Conservation (phyloP, 305 asterid genomes). For the Rubia balearica region DNA sequence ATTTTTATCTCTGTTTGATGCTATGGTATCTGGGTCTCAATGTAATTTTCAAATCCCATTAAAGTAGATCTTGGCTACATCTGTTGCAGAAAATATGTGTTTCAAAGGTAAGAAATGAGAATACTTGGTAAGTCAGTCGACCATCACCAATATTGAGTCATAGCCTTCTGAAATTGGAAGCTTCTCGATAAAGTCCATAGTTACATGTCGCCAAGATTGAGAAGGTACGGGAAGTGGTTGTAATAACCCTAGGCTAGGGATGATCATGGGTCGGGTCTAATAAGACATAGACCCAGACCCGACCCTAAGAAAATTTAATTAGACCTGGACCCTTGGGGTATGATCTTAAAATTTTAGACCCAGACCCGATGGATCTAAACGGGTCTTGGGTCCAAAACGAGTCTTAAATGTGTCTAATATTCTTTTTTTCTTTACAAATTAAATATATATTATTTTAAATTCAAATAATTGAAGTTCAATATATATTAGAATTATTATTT, state of each 20-base stretch:
- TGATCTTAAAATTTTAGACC: no score
- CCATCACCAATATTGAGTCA: background rate
- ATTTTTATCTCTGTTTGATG: background rate
- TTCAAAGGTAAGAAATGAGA: background rate
- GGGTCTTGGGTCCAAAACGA: no score
- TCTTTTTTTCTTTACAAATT: no score
- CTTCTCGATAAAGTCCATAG: background rate
- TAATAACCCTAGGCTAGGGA: background rate
- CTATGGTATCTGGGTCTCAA: background rate
- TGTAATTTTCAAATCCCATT: background rate
- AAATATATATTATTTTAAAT: no score
- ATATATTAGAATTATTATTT: no score
- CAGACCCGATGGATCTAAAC: no score
- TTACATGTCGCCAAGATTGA: background rate
- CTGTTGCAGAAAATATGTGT: accelerated
- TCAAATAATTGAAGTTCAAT: no score
- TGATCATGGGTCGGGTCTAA: no score
- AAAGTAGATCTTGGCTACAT: background rate
- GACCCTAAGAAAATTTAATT: no score
- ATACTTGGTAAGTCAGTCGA: background rate
- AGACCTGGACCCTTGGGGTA: no score
- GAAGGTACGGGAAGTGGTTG: background rate
- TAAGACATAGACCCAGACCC: no score
- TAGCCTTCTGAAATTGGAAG: background rate
- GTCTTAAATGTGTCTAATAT: no score